Evolutionary conservation across 2,329 filamentous ascomycete genomes (phyloP), one percentile per base, ranked within the genome.

Genomic region (Botryosphaeria agaves): DNA sequence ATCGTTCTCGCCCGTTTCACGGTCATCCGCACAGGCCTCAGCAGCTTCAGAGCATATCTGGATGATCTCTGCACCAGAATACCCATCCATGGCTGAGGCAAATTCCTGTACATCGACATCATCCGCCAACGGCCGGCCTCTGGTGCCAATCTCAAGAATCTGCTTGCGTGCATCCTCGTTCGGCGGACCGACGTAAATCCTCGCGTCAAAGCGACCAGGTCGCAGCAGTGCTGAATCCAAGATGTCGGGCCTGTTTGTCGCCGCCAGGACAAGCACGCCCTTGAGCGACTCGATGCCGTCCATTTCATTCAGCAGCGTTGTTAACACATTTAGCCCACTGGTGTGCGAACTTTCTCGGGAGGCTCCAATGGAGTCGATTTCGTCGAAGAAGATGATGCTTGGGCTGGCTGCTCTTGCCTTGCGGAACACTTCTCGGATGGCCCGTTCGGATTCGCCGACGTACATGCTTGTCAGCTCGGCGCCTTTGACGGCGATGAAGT

Each of bases 391-490:
- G 43, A 95, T 84, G 53, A 94, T 87, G 48, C 80, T 84, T 0
- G 87, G 87, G 30, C 76, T 74, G 6, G 84, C 85, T n/a, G 77
- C 75, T 25, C 79, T 68, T 1, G 87, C 87, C 42, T 85, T 80
- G 31, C 76, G 69, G 49, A 95, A 94, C 1, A 94, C 71, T 32
- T 83, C 78, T 21, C 87, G 73, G 25, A 94, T 69, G 5, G 78
- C 76, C 7, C 83, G 72, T 56, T 95, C 87, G 2, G 84, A 87
- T 52, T 95, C 87, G 36, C 87, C 87, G 12, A 95, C 85, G 53
- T 94, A 95, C 81, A 92, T 93, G 56, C 84, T 91, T 36, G 93
- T 73, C 8, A 94, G 69, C 53, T 94, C 87, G 20, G 83, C 83
- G 16, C 84, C 87, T 56, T 94, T 93, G 40, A 95, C 81, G 6